Evolutionary conservation across 1,139 yeast species (phyloP), one percentile per base, ranked within the genome.

Genomic region (Taphrina wiesneri): DNA sequence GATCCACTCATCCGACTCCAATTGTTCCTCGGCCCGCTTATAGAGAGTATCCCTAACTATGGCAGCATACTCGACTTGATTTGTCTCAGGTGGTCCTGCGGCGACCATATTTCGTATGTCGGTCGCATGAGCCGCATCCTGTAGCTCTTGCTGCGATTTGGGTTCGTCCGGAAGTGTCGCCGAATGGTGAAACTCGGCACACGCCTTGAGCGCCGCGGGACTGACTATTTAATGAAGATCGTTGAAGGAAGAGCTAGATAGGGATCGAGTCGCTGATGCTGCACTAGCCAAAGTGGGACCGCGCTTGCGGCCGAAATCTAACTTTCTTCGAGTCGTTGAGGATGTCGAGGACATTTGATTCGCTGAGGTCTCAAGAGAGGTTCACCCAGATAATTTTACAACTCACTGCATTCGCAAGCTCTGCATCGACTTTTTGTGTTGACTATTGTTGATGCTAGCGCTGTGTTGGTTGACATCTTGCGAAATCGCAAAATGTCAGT

Each of bases 1-100:
- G n/a, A 54, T 54, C 59, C 59, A 54, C 19, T 30, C 59, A 15
- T 54, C 59, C 32, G 59, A 13, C 39, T 25, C 25, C 49, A 54
- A 39, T 9, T 17, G 47, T 23, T 54, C 59, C 34, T 54, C 59
- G 2, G 49, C 32, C 28, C 34, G 21, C 34, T 23, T 30, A 15
- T 17, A 21, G 28, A 52, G 56, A 3, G 56, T 21, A 2, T 30
- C 56, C 30, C 56, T 26, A 3, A 52, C 56, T 7, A 17, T 17
- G 2, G 56, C 43, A 34, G 41, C 56, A 34, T 52, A 52, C 28
- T 34, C 39, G n/a, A 32, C 56, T 15, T 30, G 43, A 21, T 52
- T 52, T 28, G 32, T 34, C 43, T 26, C 43, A 4, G 41, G 56
- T 17, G 43, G 43, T n/a, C 56, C 56, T 7, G 32, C 39, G 21